phyloP scores from a whole-genome alignment of 2,329 filamentous ascomycete species.

The Colletotrichum karsti region DNA sequence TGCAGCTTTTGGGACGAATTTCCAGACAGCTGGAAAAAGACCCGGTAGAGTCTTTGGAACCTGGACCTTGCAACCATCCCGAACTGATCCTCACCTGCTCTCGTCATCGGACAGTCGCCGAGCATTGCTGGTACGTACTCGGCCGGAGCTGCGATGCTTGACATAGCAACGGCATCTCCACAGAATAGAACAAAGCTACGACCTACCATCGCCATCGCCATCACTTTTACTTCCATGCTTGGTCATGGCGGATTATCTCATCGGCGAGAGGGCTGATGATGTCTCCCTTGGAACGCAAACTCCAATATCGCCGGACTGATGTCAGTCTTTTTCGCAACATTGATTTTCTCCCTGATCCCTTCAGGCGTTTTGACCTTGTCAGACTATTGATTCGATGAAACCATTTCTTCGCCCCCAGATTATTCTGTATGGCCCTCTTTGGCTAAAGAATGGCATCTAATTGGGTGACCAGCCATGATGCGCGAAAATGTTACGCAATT shows the following conservation, averaged over 20 bases:
- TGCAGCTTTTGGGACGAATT: slow-evolving; percentile 23
- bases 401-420: neutral
- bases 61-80: slow-evolving; percentile 29
- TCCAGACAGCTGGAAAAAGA: slow-evolving; percentile 13
- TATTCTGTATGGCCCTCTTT: too few relatives aligned
- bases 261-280: neutral
- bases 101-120: neutral
- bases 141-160: neutral
- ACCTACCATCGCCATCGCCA: neutral
- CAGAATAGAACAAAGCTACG: neutral
- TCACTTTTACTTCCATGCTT: too few relatives aligned
- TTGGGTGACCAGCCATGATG: neutral
- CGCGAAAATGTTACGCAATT: neutral
- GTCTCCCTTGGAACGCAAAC: slow-evolving; percentile 12
- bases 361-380: neutral
- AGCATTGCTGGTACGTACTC: neutral
- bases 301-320: neutral
- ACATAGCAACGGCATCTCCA: neutral
- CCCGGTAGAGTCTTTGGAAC: slow-evolving; percentile 22
- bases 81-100: slow-evolving; percentile 9
- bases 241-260: neutral
- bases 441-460: neutral
- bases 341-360: slow-evolving; percentile 21
- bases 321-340: neutral
- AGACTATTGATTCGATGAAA: slow-evolving; percentile 17